Evolutionary conservation across 2,329 filamentous ascomycete genomes (phyloP).

Genomic region (Colletotrichum sp.): DNA sequence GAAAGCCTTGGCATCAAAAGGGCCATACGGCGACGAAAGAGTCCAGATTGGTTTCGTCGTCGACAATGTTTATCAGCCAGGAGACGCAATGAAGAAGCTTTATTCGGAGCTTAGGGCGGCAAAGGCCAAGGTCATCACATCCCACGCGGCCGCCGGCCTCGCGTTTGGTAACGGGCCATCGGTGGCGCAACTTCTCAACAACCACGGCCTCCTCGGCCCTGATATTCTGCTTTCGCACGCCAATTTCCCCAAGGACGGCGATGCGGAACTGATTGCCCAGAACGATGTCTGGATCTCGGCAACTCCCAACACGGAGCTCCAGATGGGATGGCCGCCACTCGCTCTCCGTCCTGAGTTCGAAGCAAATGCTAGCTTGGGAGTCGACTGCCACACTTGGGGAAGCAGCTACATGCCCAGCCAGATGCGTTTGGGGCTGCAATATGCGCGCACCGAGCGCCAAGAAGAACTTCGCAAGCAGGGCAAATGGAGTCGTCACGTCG

Average conservation of each 20-base stretch:
- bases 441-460: background rate
- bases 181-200: background rate
- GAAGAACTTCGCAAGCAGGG: conserved; percentile 31
- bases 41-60: conserved; percentile 48
- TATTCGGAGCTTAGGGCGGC: conserved; percentile 39
- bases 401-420: conserved; percentile 2
- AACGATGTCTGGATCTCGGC: conserved; percentile 41
- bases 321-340: conserved; percentile 44
- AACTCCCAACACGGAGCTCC: conserved; percentile 55
- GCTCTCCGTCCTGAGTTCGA: background rate
- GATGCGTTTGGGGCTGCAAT: conserved; percentile 30
- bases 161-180: background rate
- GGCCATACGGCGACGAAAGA: conserved; percentile 25
- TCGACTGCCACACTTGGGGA: conserved; percentile 29
- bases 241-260: conserved; percentile 25
- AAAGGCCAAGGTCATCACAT: conserved; percentile 44
- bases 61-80: conserved; percentile 44
- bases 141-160: background rate
- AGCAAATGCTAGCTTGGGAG: conserved; percentile 23
- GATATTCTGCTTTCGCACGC: conserved; percentile 32
- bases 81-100: conserved; percentile 37
- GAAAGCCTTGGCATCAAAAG: conserved; percentile 26
- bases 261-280: conserved; percentile 35
- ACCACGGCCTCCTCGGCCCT: background rate
- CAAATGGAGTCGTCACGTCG: background rate